These are phyloP conservation scores for Cydonia oblonga DNA, from an alignment of 331 rosid genomes.

Conservation along the genomic window DNA sequence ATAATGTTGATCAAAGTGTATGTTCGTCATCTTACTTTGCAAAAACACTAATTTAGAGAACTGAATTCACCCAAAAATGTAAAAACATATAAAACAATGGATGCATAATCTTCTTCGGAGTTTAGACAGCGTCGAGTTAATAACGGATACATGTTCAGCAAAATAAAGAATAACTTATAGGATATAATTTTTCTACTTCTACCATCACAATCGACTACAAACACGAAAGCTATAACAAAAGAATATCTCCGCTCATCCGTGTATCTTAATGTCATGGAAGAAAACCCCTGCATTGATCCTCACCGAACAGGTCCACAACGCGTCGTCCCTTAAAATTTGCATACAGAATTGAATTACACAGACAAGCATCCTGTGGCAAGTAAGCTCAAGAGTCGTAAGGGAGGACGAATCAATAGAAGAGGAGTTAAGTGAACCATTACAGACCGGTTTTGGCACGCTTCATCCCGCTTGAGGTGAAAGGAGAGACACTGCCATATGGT, in stretches of 20 bases:
- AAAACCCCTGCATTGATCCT: conserved; percentile 8
- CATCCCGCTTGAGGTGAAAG: conserved; percentile 77
- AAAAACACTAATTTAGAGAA: too few relatives aligned
- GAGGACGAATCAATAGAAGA: not conserved
- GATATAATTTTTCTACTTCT: conserved; percentile 2
- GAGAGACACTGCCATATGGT: conserved; percentile 77
- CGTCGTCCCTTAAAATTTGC: not conserved
- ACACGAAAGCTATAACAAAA: conserved; percentile 13
- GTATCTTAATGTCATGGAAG: conserved; percentile 16
- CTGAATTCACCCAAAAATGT: too few relatives aligned
- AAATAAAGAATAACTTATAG: too few relatives aligned
- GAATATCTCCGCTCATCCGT: conserved; percentile 8
- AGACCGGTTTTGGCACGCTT: conserved; percentile 80
- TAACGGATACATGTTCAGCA: too few relatives aligned
- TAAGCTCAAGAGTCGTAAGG: not conserved
- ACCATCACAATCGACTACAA: conserved; percentile 16
- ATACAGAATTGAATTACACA: conserved; percentile 3
- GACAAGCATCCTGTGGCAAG: conserved; percentile 19
- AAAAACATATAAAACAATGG: too few relatives aligned
- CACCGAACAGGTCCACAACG: conserved; percentile 5
- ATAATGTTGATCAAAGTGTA: too few relatives aligned
- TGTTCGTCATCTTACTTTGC: too few relatives aligned
- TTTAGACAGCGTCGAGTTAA: too few relatives aligned
- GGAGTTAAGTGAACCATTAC: conserved; percentile 6
- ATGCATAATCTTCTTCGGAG: too few relatives aligned